These are phyloP conservation scores for Colletotrichum sp. DNA, from an alignment of 2,329 filamentous ascomycete species.

Conservation along the genomic window DNA sequence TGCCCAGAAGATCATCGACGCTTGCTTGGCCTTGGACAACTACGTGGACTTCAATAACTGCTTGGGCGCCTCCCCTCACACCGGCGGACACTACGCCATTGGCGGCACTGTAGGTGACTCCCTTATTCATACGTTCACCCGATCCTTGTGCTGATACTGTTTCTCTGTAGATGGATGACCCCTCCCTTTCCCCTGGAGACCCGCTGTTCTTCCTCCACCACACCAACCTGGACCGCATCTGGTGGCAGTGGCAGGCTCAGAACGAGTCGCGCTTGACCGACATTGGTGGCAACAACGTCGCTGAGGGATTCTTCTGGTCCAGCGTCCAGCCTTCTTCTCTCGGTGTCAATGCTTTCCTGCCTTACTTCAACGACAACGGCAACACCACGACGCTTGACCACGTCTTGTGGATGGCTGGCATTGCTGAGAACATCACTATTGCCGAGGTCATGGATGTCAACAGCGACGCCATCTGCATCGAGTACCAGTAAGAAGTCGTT, in stretches of 20 bases:
- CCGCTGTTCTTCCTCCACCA: conserved; percentile 10
- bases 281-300: conserved; percentile 8
- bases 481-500: not conserved
- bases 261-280: conserved; percentile 18
- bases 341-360: not conserved
- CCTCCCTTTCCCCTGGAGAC: conserved; percentile 2
- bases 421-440: conserved; percentile 8
- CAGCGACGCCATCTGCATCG: conserved; percentile 4
- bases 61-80: not conserved
- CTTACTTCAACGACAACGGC: conserved; percentile 11
- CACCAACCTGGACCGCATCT: conserved; percentile 7
- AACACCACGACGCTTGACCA: conserved; percentile 7
- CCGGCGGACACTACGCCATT: conserved; percentile 2
- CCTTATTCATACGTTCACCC: not conserved
- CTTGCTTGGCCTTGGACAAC: not conserved
- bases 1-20: conserved; percentile 3
- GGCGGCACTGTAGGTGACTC: not conserved
- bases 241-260: conserved; percentile 3
- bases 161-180: not conserved
- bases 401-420: conserved; percentile 1
- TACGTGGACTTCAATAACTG: conserved; percentile 11
- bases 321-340: not conserved
- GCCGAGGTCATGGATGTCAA: conserved; percentile 12
- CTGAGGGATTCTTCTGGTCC: not conserved
- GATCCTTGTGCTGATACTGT: not conserved